Conservation (phyloP, 768 basidiomycete species). For the Rhizopogon sp. region DNA sequence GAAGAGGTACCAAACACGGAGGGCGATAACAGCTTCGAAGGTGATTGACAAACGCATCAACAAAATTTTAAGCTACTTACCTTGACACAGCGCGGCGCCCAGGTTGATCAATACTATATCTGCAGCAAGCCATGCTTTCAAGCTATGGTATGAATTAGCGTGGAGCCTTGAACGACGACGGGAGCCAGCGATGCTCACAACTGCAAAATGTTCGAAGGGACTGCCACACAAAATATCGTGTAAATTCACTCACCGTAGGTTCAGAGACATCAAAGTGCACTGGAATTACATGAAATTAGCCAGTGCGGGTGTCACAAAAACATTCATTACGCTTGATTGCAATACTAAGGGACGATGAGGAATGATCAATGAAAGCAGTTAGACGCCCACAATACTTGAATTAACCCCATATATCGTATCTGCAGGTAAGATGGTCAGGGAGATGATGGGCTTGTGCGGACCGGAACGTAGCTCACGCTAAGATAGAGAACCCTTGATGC, state of each 20-base stretch:
- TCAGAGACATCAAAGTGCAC: background rate
- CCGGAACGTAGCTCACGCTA: background rate
- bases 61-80: background rate
- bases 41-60: background rate
- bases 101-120: background rate
- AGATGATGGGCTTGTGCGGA: background rate
- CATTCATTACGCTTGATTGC: background rate
- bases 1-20: constrained; percentile 10
- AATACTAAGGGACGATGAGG: background rate
- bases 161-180: background rate
- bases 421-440: background rate
- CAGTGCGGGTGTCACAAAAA: background rate
- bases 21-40: constrained; percentile 2
- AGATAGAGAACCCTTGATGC: constrained; percentile 7
- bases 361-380: background rate
- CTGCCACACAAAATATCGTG: background rate
- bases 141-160: background rate
- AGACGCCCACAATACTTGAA: background rate
- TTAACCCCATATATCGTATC: constrained; percentile 7
- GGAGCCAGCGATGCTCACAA: background rate
- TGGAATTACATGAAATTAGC: background rate
- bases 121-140: background rate
- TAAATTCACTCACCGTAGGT: background rate
- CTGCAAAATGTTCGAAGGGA: background rate
- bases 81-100: constrained; percentile 4